phyloP scores from a whole-genome alignment of 2,329 filamentous ascomycete species.

The Fusarium chlamydosporum region DNA sequence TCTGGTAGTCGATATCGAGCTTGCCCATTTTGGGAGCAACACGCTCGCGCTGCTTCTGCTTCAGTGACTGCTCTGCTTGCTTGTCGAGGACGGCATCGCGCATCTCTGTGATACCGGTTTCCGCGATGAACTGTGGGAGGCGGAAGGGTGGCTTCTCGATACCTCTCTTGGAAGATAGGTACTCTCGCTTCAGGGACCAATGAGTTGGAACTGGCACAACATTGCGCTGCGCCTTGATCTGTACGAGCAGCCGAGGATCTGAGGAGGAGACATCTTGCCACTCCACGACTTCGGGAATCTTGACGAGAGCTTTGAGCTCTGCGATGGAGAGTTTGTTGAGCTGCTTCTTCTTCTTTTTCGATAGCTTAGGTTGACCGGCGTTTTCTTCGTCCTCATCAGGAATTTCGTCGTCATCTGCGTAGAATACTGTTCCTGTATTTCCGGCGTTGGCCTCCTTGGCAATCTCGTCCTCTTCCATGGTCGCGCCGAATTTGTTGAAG shows the following conservation, averaged over 20 bases:
- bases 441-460: slow-evolving; percentile 75
- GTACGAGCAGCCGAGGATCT: slow-evolving; percentile 89
- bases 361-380: slow-evolving; percentile 76
- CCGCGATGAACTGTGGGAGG: slow-evolving; percentile 95
- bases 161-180: slow-evolving; percentile 95
- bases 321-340: slow-evolving; percentile 94
- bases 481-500: slow-evolving; percentile 82
- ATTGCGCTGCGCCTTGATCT: slow-evolving; percentile 95
- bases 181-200: slow-evolving; percentile 97
- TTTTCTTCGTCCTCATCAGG: slow-evolving; percentile 85
- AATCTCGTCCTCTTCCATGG: slow-evolving; percentile 72
- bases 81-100: slow-evolving; percentile 96
- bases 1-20: slow-evolving; percentile 98
- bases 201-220: slow-evolving; percentile 94
- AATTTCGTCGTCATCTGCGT: slow-evolving; percentile 86
- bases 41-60: slow-evolving; percentile 94
- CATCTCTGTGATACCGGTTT: slow-evolving; percentile 98
- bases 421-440: slow-evolving; percentile 89
- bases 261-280: slow-evolving; percentile 96
- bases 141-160: slow-evolving; percentile 96
- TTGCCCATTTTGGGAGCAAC: slow-evolving; percentile 97
- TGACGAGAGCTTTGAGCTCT: slow-evolving; percentile 92
- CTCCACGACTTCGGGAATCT: slow-evolving; percentile 93
- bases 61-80: slow-evolving; percentile 89
- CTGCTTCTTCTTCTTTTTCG: slow-evolving; percentile 95